Percentiles rank a stretch among this genome's conserved stretches.
Evolutionary conservation across 106 monocot genomes (phyloP).

Genomic region (Hemerocallis citrina): DNA sequence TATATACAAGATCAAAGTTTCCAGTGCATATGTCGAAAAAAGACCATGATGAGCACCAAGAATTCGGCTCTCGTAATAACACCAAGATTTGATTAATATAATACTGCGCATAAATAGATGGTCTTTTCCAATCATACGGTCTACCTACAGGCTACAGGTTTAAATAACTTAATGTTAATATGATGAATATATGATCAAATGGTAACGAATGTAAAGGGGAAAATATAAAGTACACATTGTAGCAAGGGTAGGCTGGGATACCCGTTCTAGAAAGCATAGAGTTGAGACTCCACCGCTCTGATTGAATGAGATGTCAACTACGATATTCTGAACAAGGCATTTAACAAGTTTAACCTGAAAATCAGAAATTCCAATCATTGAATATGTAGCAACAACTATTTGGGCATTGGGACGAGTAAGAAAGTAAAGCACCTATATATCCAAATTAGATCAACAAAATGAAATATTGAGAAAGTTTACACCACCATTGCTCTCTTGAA

Average conservation of each 20-base stretch:
- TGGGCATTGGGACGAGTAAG: too few relatives aligned
- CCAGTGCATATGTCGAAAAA: constrained; percentile 96
- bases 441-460: too few relatives aligned
- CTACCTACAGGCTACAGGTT: constrained; percentile 63
- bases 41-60: constrained; percentile 94
- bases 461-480: too few relatives aligned
- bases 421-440: too few relatives aligned
- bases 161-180: not conserved
- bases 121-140: constrained; percentile 59
- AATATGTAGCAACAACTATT: too few relatives aligned
- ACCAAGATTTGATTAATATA: constrained; percentile 93
- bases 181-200: not conserved
- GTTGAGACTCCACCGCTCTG: constrained; percentile 84
- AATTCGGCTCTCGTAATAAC: constrained; percentile 96
- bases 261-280: constrained; percentile 87
- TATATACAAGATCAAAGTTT: constrained; percentile 76
- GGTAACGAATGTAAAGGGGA: not conserved
- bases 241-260: constrained; percentile 8
- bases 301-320: constrained; percentile 95
- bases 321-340: constrained; percentile 86
- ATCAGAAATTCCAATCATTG: not conserved
- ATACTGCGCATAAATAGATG: constrained; percentile 87
- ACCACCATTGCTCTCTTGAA: too few relatives aligned
- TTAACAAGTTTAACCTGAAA: constrained; percentile 91
- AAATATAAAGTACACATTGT: not conserved